Conservation (phyloP, 2,329 filamentous ascomycete genomes). For the Xylariales sp. region DNA sequence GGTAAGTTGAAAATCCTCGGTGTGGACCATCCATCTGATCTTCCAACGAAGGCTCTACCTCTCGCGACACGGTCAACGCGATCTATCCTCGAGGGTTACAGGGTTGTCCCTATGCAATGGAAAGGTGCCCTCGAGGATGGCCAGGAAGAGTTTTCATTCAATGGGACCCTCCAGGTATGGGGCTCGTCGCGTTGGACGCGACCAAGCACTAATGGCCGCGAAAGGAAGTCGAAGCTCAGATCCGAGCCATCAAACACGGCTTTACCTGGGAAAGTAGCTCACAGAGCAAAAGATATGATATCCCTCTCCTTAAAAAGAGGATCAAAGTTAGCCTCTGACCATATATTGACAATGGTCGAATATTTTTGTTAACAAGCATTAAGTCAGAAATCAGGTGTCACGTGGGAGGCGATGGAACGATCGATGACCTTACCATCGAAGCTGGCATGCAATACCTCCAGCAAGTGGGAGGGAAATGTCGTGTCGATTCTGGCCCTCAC, state of each 20-base stretch:
- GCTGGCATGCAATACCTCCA: background rate
- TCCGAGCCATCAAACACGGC: background rate
- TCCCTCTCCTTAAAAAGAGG: too few relatives aligned
- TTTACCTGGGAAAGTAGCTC: background rate
- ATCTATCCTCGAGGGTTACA: slow-evolving; percentile 7
- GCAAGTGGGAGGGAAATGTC: background rate
- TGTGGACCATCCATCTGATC: too few relatives aligned
- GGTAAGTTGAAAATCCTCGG: too few relatives aligned
- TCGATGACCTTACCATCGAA: background rate
- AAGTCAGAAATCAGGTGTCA: background rate
- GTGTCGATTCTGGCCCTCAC: slow-evolving; percentile 3
- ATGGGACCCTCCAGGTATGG: slow-evolving; percentile 8
- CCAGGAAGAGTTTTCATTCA: slow-evolving; percentile 7
- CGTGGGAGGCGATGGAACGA: background rate
- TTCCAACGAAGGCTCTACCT: background rate
- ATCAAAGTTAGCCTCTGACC: too few relatives aligned
- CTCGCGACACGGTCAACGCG: too few relatives aligned
- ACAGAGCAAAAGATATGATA: too few relatives aligned
- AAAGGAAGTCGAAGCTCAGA: background rate
- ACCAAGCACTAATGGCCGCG: background rate
- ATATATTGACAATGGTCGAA: too few relatives aligned
- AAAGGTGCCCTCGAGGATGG: slow-evolving; percentile 6
- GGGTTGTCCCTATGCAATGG: slow-evolving; percentile 12
- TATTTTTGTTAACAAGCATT: too few relatives aligned
- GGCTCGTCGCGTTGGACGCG: background rate